Evolutionary conservation across 768 basidiomycete species (phyloP), one percentile per base, ranked within the genome.

Genomic region (Trametes cingulata): DNA sequence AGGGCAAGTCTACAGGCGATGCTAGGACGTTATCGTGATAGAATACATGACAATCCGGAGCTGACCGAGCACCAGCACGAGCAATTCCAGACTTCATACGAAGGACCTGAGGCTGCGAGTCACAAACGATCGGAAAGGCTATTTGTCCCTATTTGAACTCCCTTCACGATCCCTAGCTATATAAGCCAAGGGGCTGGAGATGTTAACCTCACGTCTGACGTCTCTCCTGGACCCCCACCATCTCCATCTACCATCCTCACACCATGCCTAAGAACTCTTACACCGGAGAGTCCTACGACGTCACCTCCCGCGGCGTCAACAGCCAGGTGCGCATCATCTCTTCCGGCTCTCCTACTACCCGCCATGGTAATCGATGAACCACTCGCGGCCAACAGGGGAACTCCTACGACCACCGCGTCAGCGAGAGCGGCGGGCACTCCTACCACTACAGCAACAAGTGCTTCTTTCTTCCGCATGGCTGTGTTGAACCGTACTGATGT

Each of bases 381-480:
- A 1, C 55, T 40, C 46, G 20, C 13, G 29, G 10, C 29, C 29
- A 10, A 33, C 55, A 86, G 84, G 86, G 85, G 1, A 87, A 87
- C 66, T 82, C 85, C 65, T 85, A 82, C 65, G 85, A 82, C 70
- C 69, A 75, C 66, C 84, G 85, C 50, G 74, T 81, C 65, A 78
- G 78, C 40, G 78, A 76, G 27, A 67, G 61, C 27, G 75, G 78
- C 12, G 73, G 74, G 2, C 71, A 62, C 45, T 78, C 82, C 0
- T 87, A 87, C 58, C 86, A 87, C 63, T 87, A 87, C 67, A 85
- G 83, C 6, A 87, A 87, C 72, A 62, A 25, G 84, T 85, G 67
- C 2, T 78, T 72, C 10, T 36, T 22, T 47, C 15, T 6, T 29
- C 20, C 2, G 7, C 42, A 19, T 5, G 15, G 39, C 3, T 33